A percentile compares a stretch with the other conserved stretches of the same genome.
These are phyloP conservation scores for Wilhelminamyces savonicus DNA, from an alignment of 805 yeast species.

Conservation along the genomic window DNA sequence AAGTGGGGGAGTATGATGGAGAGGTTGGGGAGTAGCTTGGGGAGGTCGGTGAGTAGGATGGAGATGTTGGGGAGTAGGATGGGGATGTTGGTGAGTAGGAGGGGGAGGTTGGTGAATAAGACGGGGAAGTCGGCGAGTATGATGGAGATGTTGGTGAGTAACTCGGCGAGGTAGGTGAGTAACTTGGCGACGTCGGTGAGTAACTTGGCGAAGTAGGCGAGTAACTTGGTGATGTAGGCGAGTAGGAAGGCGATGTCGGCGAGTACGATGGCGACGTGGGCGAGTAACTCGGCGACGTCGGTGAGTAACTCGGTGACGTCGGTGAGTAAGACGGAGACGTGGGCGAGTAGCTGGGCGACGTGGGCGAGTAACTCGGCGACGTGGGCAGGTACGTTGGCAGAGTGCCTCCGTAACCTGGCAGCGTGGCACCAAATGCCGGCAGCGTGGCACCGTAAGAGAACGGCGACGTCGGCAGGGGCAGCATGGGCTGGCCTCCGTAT, in stretches of 20 bases:
- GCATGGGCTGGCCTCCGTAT: conserved; percentile 64
- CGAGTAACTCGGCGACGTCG: conserved; percentile 20
- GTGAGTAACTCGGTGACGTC: conserved; percentile 20
- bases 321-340: conserved; percentile 21
- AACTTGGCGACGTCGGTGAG: conserved; percentile 73
- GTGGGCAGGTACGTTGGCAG: conserved; percentile 56
- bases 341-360: conserved; percentile 22
- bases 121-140: conserved; percentile 63
- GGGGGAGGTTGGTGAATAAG: conserved; percentile 77
- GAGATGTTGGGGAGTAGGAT: conserved; percentile 70
- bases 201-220: conserved; percentile 69
- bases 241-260: conserved; percentile 19
- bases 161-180: conserved; percentile 68
- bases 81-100: conserved; percentile 76
- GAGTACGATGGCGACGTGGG: conserved; percentile 19
- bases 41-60: conserved; percentile 72
- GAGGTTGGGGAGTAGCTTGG: conserved; percentile 65
- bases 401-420: conserved; percentile 42
- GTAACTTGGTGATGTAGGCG: conserved; percentile 37
- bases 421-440: conserved; percentile 44
- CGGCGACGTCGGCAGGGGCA: conserved; percentile 51
- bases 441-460: conserved; percentile 44
- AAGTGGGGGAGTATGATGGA: conserved; percentile 63
- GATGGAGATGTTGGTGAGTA: conserved; percentile 56
- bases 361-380: conserved; percentile 29